phyloP scores from a whole-genome alignment of 768 basidiomycete species.

The Mrakia blollopis region DNA sequence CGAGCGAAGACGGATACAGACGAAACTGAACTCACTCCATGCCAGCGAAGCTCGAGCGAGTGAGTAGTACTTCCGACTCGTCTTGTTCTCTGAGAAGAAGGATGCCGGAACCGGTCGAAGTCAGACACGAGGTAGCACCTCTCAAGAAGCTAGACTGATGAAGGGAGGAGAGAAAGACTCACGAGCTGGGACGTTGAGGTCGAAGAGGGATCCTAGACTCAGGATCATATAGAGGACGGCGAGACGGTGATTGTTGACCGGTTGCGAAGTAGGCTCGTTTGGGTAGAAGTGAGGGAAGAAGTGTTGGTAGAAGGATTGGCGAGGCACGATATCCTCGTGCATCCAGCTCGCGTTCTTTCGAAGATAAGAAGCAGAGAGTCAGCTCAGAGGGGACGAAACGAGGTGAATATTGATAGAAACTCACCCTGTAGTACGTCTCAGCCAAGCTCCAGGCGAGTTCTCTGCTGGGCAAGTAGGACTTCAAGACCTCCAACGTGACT shows the following conservation, averaged over 20 bases:
- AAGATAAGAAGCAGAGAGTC: not conserved
- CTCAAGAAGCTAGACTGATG: not conserved
- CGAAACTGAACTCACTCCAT: not conserved
- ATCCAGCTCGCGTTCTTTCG: constrained; percentile 18
- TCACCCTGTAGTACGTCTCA: constrained; percentile 9
- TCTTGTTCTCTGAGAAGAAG: not conserved
- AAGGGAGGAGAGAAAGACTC: not conserved
- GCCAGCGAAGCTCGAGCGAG: constrained; percentile 21
- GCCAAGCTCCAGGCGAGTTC: constrained; percentile 1
- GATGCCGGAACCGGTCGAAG: too few relatives aligned
- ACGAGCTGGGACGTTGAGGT: constrained; percentile 47
- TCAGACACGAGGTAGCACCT: not conserved
- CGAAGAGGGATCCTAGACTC: constrained; percentile 62
- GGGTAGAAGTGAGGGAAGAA: constrained; percentile 21
- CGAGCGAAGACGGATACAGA: not conserved
- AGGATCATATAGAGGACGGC: constrained; percentile 63
- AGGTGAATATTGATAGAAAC: not conserved
- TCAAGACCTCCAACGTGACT: not conserved
- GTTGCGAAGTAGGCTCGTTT: not conserved
- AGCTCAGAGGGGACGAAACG: not conserved
- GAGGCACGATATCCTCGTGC: constrained; percentile 16
- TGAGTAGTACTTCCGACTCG: constrained; percentile 26
- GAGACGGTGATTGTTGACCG: constrained; percentile 49
- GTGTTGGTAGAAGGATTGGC: not conserved
- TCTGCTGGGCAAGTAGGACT: not conserved